These are phyloP conservation scores for Suillus brevipes DNA, from an alignment of 768 basidiomycete genomes.

Conservation along the genomic window DNA sequence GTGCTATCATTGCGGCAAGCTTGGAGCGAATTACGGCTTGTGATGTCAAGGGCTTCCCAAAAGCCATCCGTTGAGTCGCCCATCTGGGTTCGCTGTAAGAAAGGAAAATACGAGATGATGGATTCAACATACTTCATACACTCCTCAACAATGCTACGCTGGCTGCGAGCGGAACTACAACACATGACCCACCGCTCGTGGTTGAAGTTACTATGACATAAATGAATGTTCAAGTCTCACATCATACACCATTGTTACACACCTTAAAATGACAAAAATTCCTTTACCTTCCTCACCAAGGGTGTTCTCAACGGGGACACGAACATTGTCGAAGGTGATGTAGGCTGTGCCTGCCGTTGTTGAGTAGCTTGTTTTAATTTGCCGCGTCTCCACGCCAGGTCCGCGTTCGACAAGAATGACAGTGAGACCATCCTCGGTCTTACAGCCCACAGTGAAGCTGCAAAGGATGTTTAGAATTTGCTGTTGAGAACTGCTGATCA, in stretches of 20 bases:
- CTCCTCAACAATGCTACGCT: constrained; percentile 74
- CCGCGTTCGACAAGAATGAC: constrained; percentile 65
- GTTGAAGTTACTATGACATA: constrained; percentile 75
- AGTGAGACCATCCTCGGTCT: constrained; percentile 59
- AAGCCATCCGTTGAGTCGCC: constrained; percentile 86
- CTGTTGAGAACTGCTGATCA: not conserved
- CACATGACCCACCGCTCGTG: constrained; percentile 95
- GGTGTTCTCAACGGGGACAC: constrained; percentile 85
- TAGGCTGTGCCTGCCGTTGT: constrained; percentile 83
- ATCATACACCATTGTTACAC: not conserved
- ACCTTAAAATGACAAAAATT: constrained; percentile 62
- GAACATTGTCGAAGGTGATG: constrained; percentile 81
- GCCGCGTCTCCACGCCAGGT: constrained; percentile 63
- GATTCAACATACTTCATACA: constrained; percentile 62
- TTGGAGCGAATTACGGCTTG: constrained; percentile 88
- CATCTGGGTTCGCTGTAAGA: constrained; percentile 48
- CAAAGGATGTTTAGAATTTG: constrained; percentile 22
- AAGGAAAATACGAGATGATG: not conserved
- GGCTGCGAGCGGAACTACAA: constrained; percentile 69
- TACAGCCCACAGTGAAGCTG: constrained; percentile 63
- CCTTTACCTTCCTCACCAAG: constrained; percentile 65
- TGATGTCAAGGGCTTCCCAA: constrained; percentile 82
- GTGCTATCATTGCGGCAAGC: constrained; percentile 86
- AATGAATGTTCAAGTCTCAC: not conserved
- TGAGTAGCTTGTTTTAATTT: constrained; percentile 85